Base-by-base conservation (phyloP, 2,329 filamentous ascomycete genomes). In the Fusarium siculi region DNA sequence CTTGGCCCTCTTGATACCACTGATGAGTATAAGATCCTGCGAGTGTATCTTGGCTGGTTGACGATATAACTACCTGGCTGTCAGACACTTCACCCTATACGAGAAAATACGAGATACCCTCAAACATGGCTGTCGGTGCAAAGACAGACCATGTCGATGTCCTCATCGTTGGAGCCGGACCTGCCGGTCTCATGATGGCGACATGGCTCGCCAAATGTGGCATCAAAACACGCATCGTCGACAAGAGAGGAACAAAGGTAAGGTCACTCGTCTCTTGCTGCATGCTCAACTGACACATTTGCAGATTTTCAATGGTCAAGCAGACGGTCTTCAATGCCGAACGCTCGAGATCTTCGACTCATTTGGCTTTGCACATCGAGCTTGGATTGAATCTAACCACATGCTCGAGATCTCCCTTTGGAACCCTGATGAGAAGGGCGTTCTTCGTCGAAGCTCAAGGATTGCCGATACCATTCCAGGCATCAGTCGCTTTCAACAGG, bases 331-430 rank as follows among this genome's bases (percentile, higher is more conserved):
- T 21, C 70, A 73, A 47, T 70, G 65, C 19, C 65, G 69, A 14
- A 73, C 65, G 4, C 83, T 93, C 4, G 91, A 94, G 79, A 92
- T 94, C n/a, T 89, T 94, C 62, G 91, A 94, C 74, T 90, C 88
- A 55, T 92, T 94, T 73, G 92, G 89, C 2, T 88, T 94, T 65
- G 90, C 85, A 5, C 87, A 93, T 70, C 83, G 87, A 9, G 87
- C 87, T 4, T 90, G 89, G 87, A 90, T 90, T 53, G 91, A 93
- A 74, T 86, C 88, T 18, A 92, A 92, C 77, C 90, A 90, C 76
- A 88, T 93, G 83, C 84, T 92, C n/a, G 91, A 89, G 90, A 74
- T 77, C 32, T 23, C 19, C 1, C 56, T 44, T 6, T 65, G 53
- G 63, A 66, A 66, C 18, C 63, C 63, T 9, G 52, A 64, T 28